Base-by-base conservation (phyloP, 768 basidiomycete species). In the Termitomyces sp. region DNA sequence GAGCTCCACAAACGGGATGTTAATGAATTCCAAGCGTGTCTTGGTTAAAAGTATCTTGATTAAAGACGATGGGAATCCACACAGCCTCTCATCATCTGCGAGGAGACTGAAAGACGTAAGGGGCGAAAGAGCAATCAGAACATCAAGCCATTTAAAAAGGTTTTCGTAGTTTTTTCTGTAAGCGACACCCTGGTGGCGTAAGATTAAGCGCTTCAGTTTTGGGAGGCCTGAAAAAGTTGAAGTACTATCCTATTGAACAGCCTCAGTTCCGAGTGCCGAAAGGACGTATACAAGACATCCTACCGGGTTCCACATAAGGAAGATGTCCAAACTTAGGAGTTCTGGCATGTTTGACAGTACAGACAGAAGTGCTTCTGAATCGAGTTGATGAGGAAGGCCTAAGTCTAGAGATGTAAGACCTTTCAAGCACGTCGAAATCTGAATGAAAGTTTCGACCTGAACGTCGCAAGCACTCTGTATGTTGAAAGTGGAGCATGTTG, bases 51-150 rank as follows among this genome's bases (percentile, higher is more conserved):
- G 46, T 49, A 40, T 40, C n/a, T 20, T 48, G 20, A 56, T 39
- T 26, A 49, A 16, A 20, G 55, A 27, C 1, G 37, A 42, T 12
- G 45, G 24, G 5, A 39, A 37, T 22, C 13, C 32, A 46, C 54
- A 55, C 14, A 36, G 9, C 36, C 32, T 49, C 9, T 18, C 37
- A 33, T 56, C 55, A 20, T 56, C 47, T n/a, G 55, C 36, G 1
- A 56, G 30, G 30, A 56, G 55, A 14, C 47, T 56, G 47, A 56
- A 49, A 8, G 55, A 56, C 5, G 46, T 47, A 9, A 56, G 55
- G 32, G 55, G 37, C 0, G 55, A 56, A 32, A 27, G 10, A 9
- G 10, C 9, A n/a, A 56, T 34, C 7, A 56, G 32, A 22, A 40
- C 27, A 42, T 42, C 55, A 9, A 49, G 32, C 55, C 55, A 56